These are phyloP conservation scores for Platismatia glauca DNA, from an alignment of 495 filamentous ascomycete species.

Conservation along the genomic window DNA sequence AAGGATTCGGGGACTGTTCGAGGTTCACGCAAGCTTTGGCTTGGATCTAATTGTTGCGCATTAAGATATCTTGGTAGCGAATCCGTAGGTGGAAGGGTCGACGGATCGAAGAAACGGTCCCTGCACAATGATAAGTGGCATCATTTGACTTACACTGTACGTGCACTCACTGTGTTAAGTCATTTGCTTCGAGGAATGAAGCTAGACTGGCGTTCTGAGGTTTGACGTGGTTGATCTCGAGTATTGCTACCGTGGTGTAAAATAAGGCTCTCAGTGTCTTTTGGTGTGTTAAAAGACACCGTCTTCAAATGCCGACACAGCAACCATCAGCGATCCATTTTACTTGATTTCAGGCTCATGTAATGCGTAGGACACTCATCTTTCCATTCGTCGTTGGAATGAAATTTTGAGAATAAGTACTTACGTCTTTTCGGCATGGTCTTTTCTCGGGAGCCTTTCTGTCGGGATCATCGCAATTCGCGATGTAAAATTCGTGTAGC, in stretches of 20 bases:
- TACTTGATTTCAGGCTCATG: conserved; percentile 22
- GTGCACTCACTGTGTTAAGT: conserved; percentile 65
- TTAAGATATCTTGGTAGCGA: conserved; percentile 8
- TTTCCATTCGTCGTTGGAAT: background rate
- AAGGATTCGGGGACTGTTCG: background rate
- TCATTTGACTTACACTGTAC: too few species aligned
- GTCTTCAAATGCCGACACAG: conserved; percentile 41
- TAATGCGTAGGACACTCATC: background rate
- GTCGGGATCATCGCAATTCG: conserved; percentile 10
- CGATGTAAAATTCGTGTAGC: conserved; percentile 6
- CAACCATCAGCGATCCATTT: conserved; percentile 10
- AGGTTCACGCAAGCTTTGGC: background rate
- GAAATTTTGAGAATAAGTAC: background rate
- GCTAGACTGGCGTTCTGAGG: conserved; percentile 43
- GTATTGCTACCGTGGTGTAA: conserved; percentile 42
- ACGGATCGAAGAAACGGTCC: conserved; percentile 62
- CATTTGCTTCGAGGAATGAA: conserved; percentile 62
- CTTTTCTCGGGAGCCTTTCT: conserved; percentile 29
- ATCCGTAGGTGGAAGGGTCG: conserved; percentile 50
- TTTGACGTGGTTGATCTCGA: conserved; percentile 34
- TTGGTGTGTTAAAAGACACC: conserved; percentile 68
- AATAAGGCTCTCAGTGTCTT: conserved; percentile 77
- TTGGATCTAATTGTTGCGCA: conserved; percentile 5
- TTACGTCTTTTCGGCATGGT: conserved; percentile 17
- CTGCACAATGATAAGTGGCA: too few species aligned